Evolutionary conservation across 2,329 filamentous ascomycete genomes (phyloP).

Genomic region (Bipolaris sorokiniana): DNA sequence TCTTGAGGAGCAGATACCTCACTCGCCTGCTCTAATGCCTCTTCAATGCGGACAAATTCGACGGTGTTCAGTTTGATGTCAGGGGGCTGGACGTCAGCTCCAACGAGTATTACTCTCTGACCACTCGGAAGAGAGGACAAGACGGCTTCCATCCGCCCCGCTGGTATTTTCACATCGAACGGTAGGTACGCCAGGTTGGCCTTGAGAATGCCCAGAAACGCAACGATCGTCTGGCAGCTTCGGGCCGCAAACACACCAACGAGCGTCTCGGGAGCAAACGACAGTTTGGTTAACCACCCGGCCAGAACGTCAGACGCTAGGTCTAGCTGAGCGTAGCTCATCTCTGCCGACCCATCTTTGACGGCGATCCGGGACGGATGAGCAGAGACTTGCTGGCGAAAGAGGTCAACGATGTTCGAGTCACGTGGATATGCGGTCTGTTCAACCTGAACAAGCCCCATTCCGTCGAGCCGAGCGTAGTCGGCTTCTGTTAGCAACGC

Average conservation of each 20-base stretch:
- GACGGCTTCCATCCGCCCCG: slow-evolving; percentile 32
- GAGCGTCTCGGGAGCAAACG: slow-evolving; percentile 7
- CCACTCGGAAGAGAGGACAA: slow-evolving; percentile 53
- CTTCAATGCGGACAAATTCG: background rate
- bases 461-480: background rate
- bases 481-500: background rate
- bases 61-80: background rate
- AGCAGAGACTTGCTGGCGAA: slow-evolving; percentile 6
- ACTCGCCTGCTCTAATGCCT: slow-evolving; percentile 43
- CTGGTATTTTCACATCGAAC: slow-evolving; percentile 43
- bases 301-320: slow-evolving; percentile 8
- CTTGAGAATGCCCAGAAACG: slow-evolving; percentile 52
- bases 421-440: slow-evolving; percentile 6
- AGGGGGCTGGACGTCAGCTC: background rate
- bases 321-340: slow-evolving; percentile 18
- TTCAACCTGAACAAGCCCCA: slow-evolving; percentile 1
- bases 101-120: slow-evolving; percentile 48
- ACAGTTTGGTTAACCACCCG: background rate
- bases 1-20: slow-evolving; percentile 24
- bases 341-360: slow-evolving; percentile 5
- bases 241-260: slow-evolving; percentile 27
- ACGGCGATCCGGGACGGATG: slow-evolving; percentile 12
- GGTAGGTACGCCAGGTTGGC: slow-evolving; percentile 50
- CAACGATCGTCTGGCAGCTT: slow-evolving; percentile 29
- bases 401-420: slow-evolving; percentile 8